Evolutionary conservation across 2,329 filamentous ascomycete genomes (phyloP), one percentile per base, ranked within the genome.

Genomic region (Fusarium longipes): DNA sequence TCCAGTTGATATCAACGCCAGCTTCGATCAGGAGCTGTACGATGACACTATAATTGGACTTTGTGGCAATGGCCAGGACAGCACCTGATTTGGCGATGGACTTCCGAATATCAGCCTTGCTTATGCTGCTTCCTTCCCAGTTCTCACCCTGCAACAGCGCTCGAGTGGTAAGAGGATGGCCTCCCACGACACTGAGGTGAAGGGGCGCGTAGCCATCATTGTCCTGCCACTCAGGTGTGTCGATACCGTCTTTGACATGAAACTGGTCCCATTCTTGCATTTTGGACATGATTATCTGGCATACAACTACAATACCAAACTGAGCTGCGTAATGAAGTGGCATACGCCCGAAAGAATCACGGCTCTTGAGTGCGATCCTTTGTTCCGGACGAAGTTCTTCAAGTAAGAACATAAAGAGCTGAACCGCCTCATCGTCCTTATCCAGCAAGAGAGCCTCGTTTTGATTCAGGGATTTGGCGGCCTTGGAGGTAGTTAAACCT

Each of bases 251-350:
- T 33, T 89, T 87, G 27, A 94, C 89, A 73, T 97, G 86, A 74
- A 97, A 97, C 71, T 96, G 89, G 17, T 87, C 87, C 95, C 95
- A 98, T 24, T 89, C 86, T 75, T 95, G 92, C 89, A 99, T 94
- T 73, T 91, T 90, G 66, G 90, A 89, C 81, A 97, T 94, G 69
- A 98, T 86, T 24, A 94, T 85, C 75, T 97, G 87, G 74, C 93
- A 97, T 11, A 97, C 90, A n/a, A 93, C 87, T 5, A 96, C 92
- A 71, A 97, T 93, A 4, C 96, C 96, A 75, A 96, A 97, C 76
- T 98, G 93, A 0, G 96, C 95, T 4, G 93, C 93, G 75, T 97
- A 97, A 77, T 98, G 95, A 12, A 98, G 83, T 2, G 95, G 93
- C 15, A 95, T 85, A 6, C 95, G 91, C 4, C 93, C 94, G 62